Evolutionary conservation across 2,329 filamentous ascomycete genomes (phyloP), one percentile per base, ranked within the genome.

Genomic region (Monilinia fructicola): DNA sequence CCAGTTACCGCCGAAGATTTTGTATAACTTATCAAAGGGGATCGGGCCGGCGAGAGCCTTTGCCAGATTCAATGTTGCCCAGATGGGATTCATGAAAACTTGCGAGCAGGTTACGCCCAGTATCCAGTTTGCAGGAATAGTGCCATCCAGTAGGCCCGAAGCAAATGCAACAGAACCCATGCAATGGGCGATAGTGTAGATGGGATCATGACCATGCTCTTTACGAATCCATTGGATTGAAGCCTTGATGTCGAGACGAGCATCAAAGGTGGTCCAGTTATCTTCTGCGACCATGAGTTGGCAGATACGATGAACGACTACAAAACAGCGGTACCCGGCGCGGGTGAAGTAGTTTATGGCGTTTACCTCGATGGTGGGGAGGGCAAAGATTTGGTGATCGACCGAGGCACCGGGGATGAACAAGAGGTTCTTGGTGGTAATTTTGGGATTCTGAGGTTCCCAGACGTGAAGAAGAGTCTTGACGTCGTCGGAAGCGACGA

Each of bases 21-120:
- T 74, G 76, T 87, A 87, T 6, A 85, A 54, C 26, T 72, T 76
- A 71, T 86, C 83, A n/a, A 84, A 76, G 0, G 81, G 72, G 2
- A 86, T 70, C 0, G 83, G 83, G 0, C 73, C 72, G 2, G 79
- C 78, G 55, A 78, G 74, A 53, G 82, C 82, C 77, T 89, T 89
- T 71, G 83, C 78, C 76, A 82, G 79, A 77, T 89, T 89, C 67
- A 81, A 74, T 1, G 78, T 75, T 69, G 80, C 80, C 83, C 85
- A 88, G 55, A 85, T 79, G 0, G 86, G 84, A 75, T 88, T 84
- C 79, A 87, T 85, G 74, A 89, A 88, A 2, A 88, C 85, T 72
- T 88, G 85, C 46, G 82, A 85, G 74, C 81, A 83, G 0, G 82
- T 83, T 64, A 89, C 78, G 23, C 87, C 87, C 23, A 78, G 76